Evolutionary conservation across 192 early-diverging fungal genomes (phyloP).

Genomic region (Helicostylum pulchrum): DNA sequence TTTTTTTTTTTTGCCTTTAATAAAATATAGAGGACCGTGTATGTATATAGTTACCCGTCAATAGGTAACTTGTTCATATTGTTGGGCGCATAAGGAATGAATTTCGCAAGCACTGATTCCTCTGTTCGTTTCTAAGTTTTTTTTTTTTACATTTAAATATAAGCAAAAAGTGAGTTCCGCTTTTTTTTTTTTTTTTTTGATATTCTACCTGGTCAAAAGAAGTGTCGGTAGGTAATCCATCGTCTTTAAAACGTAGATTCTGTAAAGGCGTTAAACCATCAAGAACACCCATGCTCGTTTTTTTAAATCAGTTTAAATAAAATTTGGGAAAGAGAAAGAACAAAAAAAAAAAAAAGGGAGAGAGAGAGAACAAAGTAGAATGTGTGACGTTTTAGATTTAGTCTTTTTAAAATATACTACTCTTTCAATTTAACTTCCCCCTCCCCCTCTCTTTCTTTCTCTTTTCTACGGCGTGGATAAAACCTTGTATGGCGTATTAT

Average conservation of each 20-base stretch:
- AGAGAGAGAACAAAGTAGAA: no score
- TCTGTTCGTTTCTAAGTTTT: constrained; percentile 23
- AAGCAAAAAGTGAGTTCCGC: background rate
- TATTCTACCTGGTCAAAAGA: constrained; percentile 59
- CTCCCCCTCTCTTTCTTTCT: no score
- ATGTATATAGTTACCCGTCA: constrained; percentile 17
- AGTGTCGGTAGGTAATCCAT: constrained; percentile 55
- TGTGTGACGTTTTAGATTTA: no score
- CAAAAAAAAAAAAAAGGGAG: background rate
- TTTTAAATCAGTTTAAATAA: no score
- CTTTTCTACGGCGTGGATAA: no score
- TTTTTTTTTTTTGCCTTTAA: background rate
- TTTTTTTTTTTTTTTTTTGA: no score
- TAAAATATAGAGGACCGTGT: background rate
- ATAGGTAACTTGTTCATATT: constrained; percentile 13
- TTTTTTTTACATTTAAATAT: constrained; percentile 20
- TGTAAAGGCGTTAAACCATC: constrained; percentile 8
- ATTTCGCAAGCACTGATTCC: constrained; percentile 23
- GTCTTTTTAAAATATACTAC: no score
- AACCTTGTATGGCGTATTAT: no score
- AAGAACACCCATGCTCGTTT: constrained; percentile 18
- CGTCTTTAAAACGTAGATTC: constrained; percentile 41
- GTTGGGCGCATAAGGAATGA: constrained; percentile 24
- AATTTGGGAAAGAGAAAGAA: constrained; percentile 8
- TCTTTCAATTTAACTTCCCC: no score